phyloP scores from a whole-genome alignment of 2,329 filamentous ascomycete genomes.

The Cladosporium sphaerospermum region DNA sequence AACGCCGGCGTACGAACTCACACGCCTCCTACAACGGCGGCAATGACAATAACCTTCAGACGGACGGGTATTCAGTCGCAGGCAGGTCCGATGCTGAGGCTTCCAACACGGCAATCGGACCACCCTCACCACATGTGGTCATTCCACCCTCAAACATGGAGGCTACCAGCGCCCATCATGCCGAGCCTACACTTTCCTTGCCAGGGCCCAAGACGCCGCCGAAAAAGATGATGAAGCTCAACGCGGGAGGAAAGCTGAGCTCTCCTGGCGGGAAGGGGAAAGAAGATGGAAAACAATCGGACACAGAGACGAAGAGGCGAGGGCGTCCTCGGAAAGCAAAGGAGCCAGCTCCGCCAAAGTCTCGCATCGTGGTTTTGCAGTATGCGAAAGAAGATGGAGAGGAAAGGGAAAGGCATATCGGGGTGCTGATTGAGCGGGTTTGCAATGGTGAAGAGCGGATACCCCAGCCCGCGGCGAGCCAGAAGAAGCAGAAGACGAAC shows the following conservation, averaged over 20 bases:
- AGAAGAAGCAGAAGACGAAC: slow-evolving; percentile 17
- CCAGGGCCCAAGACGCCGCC: slow-evolving; percentile 21
- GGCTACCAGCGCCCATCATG: background rate
- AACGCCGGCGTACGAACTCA: slow-evolving; percentile 33
- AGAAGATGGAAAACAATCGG: slow-evolving; percentile 15
- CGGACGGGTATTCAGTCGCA: too few relatives aligned
- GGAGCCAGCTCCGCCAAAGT: slow-evolving; percentile 12
- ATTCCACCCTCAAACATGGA: slow-evolving; percentile 12
- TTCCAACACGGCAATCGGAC: background rate
- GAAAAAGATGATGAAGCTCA: slow-evolving; percentile 35
- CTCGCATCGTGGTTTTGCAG: slow-evolving; percentile 22
- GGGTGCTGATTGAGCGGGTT: slow-evolving; percentile 58
- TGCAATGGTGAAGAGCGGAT: slow-evolving; percentile 38
- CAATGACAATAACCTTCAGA: background rate
- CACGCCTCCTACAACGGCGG: slow-evolving; percentile 9
- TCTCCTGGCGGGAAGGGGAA: slow-evolving; percentile 29
- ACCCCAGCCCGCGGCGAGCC: slow-evolving; percentile 20
- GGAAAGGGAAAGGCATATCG: slow-evolving; percentile 43
- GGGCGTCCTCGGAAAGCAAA: slow-evolving; percentile 26
- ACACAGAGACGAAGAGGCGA: slow-evolving; percentile 19
- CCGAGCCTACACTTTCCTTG: slow-evolving; percentile 10
- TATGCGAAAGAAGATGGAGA: slow-evolving; percentile 50
- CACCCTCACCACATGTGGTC: background rate
- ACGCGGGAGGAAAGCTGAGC: slow-evolving; percentile 41
- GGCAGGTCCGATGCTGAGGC: background rate